phyloP scores from a whole-genome alignment of 495 filamentous ascomycete species.

The Aspergillus panamensis region DNA sequence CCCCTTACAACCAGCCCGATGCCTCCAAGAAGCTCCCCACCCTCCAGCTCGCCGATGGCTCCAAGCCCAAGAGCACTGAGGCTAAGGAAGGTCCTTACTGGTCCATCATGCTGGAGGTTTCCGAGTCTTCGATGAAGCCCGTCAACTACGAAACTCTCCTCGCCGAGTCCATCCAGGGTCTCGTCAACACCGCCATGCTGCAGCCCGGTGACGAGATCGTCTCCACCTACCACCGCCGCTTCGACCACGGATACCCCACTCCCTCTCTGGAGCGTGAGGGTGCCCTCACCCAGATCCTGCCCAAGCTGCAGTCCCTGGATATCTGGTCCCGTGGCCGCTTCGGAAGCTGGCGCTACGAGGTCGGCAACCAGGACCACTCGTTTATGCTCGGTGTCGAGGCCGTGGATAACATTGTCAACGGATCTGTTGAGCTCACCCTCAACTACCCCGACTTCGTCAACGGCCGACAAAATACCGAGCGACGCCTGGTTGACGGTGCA shows the following conservation, averaged over 20 bases:
- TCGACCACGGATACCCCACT: slow-evolving; percentile 98
- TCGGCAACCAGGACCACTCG: slow-evolving; percentile 95
- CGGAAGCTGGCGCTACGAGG: slow-evolving; percentile 97
- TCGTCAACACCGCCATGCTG: slow-evolving; percentile 97
- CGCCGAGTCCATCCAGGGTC: slow-evolving; percentile 87
- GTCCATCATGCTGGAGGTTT: slow-evolving; percentile 99
- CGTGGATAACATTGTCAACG: slow-evolving; percentile 91
- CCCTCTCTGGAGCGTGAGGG: slow-evolving; percentile 93
- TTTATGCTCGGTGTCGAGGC: slow-evolving; percentile 99
- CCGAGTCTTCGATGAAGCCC: slow-evolving; percentile 92
- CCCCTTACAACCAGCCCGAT: slow-evolving; percentile 92
- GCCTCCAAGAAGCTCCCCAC: slow-evolving; percentile 81
- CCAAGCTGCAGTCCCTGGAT: slow-evolving; percentile 82
- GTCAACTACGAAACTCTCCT: slow-evolving; percentile 81
- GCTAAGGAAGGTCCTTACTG: slow-evolving; percentile 90
- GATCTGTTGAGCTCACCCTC: slow-evolving; percentile 90
- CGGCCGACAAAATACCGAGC: slow-evolving; percentile 79
- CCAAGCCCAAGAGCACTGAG: slow-evolving; percentile 63
- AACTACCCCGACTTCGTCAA: slow-evolving; percentile 99
- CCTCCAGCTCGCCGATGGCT: slow-evolving; percentile 77
- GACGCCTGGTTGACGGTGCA: slow-evolving; percentile 76
- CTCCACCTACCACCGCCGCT: slow-evolving; percentile 96
- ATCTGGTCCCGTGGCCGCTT: slow-evolving; percentile 97
- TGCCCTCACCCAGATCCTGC: slow-evolving; percentile 86
- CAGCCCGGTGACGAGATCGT: slow-evolving; percentile 89